Base-by-base conservation (phyloP, 2,329 filamentous ascomycete genomes). In the Diaporthe nobilis region DNA sequence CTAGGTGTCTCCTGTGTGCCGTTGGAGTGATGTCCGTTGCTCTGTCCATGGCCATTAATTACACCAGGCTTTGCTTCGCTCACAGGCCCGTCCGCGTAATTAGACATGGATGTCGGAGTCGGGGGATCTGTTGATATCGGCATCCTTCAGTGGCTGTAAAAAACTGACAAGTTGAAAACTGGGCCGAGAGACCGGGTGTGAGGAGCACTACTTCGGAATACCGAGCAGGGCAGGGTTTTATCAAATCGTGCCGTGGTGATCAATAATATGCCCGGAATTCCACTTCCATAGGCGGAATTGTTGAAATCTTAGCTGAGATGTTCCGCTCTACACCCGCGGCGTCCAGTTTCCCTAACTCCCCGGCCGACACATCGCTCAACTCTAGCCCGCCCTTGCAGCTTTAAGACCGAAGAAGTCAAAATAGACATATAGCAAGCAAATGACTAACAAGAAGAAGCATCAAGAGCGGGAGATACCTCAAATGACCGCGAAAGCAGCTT, bases 281-380 rank as follows among this genome's bases (percentile, higher is more conserved):
- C 15, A 25, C 9, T 15, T 31, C 53, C 53, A 15, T 8, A 31
- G 53, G 15, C 28, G 53, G 25, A 31, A 3, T 10, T 55, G 28
- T 28, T 22, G 15, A 28, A 15, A 6, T 13, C n/a, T 15, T 55
- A 28, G 51, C 51, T 28, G 4, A 15, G 13, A 4, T 15, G 10
- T 25, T 15, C 10, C 25, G 8, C 2, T 55, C n/a, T 22, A 28
- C n/a, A 25, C n/a, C 12, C 25, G 10, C n/a, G 51, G 51, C 51
- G 17, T 13, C n/a, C 15, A 25, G 17, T 10, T 55, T 60, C 28
- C 71, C 60, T 77, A 77, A 77, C 67, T 77, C 75, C 75, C 75
- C 75, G 75, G 67, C 3, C 7, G 37, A 28, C 13, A 47, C 20
- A 20, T 22, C n/a, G 2, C 9, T 20, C 9, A n/a, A 34, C 20